phyloP scores from a whole-genome alignment of 495 filamentous ascomycete species.

The Sporormia fimetaria region DNA sequence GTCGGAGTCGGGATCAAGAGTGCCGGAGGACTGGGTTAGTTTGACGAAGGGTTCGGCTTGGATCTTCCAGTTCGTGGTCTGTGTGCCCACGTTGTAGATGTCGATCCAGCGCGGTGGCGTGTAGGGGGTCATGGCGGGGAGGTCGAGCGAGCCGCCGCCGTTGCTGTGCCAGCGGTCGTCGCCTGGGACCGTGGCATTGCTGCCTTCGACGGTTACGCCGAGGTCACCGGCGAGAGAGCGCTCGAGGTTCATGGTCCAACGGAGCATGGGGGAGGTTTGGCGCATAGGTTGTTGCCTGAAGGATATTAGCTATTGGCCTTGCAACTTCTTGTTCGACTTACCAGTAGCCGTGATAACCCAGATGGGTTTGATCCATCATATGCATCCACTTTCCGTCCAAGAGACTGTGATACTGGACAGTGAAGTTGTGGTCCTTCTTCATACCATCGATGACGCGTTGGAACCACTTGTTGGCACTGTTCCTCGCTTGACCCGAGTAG shows the following conservation, averaged over 20 bases:
- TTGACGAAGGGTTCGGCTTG: conserved; percentile 46
- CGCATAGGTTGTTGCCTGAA: conserved; percentile 61
- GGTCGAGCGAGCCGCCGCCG: conserved; percentile 37
- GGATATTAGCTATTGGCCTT: not conserved
- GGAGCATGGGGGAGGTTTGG: conserved; percentile 50
- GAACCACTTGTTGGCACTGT: conserved; percentile 51
- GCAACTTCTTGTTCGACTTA: too few species aligned
- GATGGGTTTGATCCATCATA: conserved; percentile 53
- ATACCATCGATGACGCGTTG: conserved; percentile 48
- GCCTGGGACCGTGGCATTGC: conserved; percentile 53
- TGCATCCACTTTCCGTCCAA: conserved; percentile 62
- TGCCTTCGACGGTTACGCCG: conserved; percentile 53
- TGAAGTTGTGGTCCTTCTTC: conserved; percentile 50
- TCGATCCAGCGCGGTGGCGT: conserved; percentile 56
- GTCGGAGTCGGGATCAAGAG: conserved; percentile 36
- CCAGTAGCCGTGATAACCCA: conserved; percentile 41
- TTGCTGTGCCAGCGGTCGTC: conserved; percentile 55
- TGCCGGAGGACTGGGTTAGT: conserved; percentile 44
- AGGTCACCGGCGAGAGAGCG: conserved; percentile 50
- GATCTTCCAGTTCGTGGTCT: conserved; percentile 46
- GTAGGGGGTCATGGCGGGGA: conserved; percentile 52
- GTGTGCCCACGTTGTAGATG: conserved; percentile 52
- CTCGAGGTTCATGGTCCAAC: conserved; percentile 46
- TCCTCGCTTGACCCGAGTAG: conserved; percentile 53
- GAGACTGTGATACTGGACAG: conserved; percentile 49